Base-by-base conservation (phyloP, 371 early-diverging fungal species). In the Rhizopus stolonifer region DNA sequence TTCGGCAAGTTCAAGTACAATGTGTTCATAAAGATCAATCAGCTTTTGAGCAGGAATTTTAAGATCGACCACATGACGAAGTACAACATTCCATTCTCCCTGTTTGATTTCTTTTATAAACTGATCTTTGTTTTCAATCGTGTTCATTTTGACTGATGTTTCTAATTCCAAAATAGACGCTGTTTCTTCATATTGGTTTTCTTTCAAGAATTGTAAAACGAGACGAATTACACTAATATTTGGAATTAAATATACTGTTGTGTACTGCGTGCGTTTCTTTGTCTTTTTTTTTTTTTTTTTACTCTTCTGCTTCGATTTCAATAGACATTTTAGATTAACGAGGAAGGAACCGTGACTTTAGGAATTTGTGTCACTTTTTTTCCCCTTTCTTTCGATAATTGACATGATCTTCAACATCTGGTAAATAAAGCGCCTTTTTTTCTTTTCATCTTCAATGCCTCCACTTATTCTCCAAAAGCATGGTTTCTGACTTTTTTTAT, bases 401-500 rank as follows among this genome's bases (percentile, higher is more conserved):
- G 24, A 26, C 3, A 24, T 51, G 31, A 29, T 51, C 24, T 51
- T 24, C 22, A 51, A 51, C n/a, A 42, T 51, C 19, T 51, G 52
- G 52, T 51, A 51, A 40, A 21, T 9, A 25, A 29, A 14, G 15
- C 36, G n/a, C 14, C 24, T 4, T 40, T 4, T 29, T 26, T 51
- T 40, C n/a, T n/a, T n/a, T n/a, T n/a, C n/a, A n/a, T 4, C 31
- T 13, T 49, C 24, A 19, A 36, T 10, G 14, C 34, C 14, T 50
- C 2, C 10, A 24, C 42, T 14, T 39, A 49, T 15, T 17, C 21
- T 24, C 22, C 19, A 44, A 14, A 66, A 88, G 91, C 58, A 82
- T 94, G 84, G 94, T 93, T 9, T 93, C 92, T 19, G 99, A 99
- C 80, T 99, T 98, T 70, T 99, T 99, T 74, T 96, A 92, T 70